phyloP scores from a whole-genome alignment of 495 filamentous ascomycete species.

The Penicillium lividum region DNA sequence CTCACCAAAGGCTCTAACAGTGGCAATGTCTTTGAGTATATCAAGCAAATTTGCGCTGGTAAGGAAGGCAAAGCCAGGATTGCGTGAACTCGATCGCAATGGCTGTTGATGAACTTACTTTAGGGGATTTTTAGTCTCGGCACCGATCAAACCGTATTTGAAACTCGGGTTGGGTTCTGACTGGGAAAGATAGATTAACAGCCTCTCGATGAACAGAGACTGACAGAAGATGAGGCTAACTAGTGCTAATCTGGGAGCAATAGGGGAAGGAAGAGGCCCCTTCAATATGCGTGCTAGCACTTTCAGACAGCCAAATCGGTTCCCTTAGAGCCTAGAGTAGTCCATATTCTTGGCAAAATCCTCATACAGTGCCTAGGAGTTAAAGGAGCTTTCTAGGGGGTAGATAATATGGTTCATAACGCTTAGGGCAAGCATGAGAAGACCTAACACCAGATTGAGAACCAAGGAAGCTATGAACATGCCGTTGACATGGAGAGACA shows the following conservation, averaged over 20 bases:
- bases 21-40: neutral
- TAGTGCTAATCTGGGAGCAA: slow-evolving; percentile 48
- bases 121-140: slow-evolving; percentile 14
- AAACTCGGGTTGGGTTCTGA: slow-evolving; percentile 7
- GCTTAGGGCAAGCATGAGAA: slow-evolving; percentile 31
- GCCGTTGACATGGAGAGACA: slow-evolving; percentile 25
- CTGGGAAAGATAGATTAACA: slow-evolving; percentile 35
- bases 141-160: slow-evolving; percentile 58
- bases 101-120: neutral
- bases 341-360: neutral
- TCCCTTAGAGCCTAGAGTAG: neutral
- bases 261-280: slow-evolving; percentile 38
- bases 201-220: slow-evolving; percentile 53
- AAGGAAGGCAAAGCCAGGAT: neutral
- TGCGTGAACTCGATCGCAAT: neutral
- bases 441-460: slow-evolving; percentile 32
- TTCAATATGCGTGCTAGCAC: slow-evolving; percentile 24
- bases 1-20: neutral
- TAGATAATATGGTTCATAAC: slow-evolving; percentile 34
- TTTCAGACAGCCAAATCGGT: slow-evolving; percentile 10
- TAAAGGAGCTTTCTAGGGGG: neutral
- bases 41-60: neutral
- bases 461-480: slow-evolving; percentile 32
- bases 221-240: slow-evolving; percentile 57
- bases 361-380: neutral